These are phyloP conservation scores for Rhodotorula diobovata DNA, from an alignment of 768 basidiomycete genomes.

Conservation along the genomic window DNA sequence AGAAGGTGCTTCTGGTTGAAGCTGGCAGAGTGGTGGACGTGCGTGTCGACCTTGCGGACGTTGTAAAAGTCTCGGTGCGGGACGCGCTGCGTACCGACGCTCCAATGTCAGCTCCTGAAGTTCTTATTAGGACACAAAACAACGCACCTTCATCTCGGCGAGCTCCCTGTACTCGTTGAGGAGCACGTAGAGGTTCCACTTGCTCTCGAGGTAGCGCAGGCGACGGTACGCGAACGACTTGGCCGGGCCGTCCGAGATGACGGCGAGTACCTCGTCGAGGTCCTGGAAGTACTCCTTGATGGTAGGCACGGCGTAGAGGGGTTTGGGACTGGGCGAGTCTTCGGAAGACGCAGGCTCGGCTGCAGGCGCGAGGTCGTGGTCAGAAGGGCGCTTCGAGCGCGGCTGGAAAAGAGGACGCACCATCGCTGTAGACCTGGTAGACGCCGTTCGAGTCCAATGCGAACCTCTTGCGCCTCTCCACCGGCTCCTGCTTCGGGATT, in stretches of 20 bases:
- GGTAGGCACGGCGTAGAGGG: slow-evolving; percentile 71
- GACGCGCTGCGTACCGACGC: not conserved
- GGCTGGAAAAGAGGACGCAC: slow-evolving; percentile 19
- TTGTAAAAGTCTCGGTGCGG: slow-evolving; percentile 91
- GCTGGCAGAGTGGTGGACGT: slow-evolving; percentile 95
- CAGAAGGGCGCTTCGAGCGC: not conserved
- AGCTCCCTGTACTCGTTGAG: slow-evolving; percentile 90
- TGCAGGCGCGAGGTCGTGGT: not conserved
- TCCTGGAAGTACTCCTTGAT: slow-evolving; percentile 95
- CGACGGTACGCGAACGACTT: slow-evolving; percentile 92
- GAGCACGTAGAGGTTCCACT: slow-evolving; percentile 87
- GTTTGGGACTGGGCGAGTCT: slow-evolving; percentile 50
- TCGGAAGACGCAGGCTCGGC: not conserved
- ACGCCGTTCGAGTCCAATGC: slow-evolving; percentile 82
- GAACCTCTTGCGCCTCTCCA: slow-evolving; percentile 46
- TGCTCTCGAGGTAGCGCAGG: slow-evolving; percentile 83
- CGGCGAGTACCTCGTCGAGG: slow-evolving; percentile 80
- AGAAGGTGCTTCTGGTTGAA: slow-evolving; percentile 99
- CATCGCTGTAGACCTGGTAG: slow-evolving; percentile 67
- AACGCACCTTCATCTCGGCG: slow-evolving; percentile 86
- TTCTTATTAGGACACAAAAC: slow-evolving; percentile 1
- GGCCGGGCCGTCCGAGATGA: slow-evolving; percentile 90
- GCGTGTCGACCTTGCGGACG: slow-evolving; percentile 94
- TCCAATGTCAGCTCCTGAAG: not conserved
- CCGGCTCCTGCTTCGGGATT: not conserved